Evolutionary conservation across 2,329 filamentous ascomycete genomes (phyloP).

Genomic region (Aspergillus sp.): DNA sequence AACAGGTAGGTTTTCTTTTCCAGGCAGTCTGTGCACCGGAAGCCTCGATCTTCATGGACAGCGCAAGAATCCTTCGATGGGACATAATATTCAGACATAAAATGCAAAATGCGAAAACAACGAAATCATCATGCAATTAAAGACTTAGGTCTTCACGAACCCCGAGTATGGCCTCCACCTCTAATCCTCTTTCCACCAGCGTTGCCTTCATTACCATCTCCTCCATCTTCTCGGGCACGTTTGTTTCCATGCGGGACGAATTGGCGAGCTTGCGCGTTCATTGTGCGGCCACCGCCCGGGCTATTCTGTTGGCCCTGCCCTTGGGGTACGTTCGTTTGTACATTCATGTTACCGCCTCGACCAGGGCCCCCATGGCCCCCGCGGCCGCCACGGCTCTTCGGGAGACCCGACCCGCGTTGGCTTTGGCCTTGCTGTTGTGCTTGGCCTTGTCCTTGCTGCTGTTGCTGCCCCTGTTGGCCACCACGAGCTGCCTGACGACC

Average conservation of each 20-base stretch:
- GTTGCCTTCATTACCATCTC: slow-evolving; percentile 35
- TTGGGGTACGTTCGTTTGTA: slow-evolving; percentile 35
- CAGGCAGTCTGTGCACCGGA: neutral
- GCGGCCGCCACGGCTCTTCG: slow-evolving; percentile 46
- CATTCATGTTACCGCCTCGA: slow-evolving; percentile 40
- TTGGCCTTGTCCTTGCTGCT: slow-evolving; percentile 24
- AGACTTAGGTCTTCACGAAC: slow-evolving; percentile 15
- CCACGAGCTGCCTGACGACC: slow-evolving; percentile 41
- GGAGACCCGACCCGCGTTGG: slow-evolving; percentile 37
- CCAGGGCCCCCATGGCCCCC: slow-evolving; percentile 24
- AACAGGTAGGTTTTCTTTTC: neutral
- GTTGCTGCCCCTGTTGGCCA: slow-evolving; percentile 29
- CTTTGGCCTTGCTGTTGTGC: slow-evolving; percentile 22
- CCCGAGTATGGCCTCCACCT: slow-evolving; percentile 38
- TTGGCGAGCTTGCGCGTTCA: slow-evolving; percentile 51
- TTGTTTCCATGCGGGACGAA: slow-evolving; percentile 59
- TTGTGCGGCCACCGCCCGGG: slow-evolving; percentile 29
- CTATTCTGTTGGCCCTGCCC: slow-evolving; percentile 24
- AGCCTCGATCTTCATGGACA: neutral
- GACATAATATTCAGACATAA: neutral
- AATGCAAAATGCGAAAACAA: neutral
- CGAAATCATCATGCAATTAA: slow-evolving; percentile 1
- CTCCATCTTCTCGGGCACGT: slow-evolving; percentile 52
- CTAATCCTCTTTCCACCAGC: slow-evolving; percentile 48
- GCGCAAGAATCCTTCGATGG: neutral